phyloP scores from a whole-genome alignment of 805 yeast genomes.

The Yarrowia osloensis region DNA sequence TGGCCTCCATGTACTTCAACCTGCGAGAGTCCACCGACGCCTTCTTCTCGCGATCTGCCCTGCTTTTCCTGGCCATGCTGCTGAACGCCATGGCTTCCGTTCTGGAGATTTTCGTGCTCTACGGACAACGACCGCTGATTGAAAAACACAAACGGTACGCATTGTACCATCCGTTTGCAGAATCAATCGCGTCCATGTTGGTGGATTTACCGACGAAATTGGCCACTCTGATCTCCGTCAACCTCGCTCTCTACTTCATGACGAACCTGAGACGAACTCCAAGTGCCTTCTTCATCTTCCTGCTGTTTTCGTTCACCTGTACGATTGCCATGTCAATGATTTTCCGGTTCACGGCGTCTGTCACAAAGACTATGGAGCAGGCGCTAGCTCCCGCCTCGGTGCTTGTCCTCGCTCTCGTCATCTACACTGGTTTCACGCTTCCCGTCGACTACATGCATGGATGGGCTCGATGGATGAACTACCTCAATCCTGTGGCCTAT shows the following conservation, averaged over 20 bases:
- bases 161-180: conserved; percentile 62
- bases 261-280: conserved; percentile 54
- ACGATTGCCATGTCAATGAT: conserved; percentile 59
- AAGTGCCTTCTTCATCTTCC: conserved; percentile 57
- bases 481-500: conserved; percentile 50
- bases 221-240: conserved; percentile 49
- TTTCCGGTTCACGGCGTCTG: conserved; percentile 48
- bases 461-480: conserved; percentile 56
- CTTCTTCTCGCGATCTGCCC: conserved; percentile 59
- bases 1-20: conserved; percentile 58
- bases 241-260: conserved; percentile 55
- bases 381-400: conserved; percentile 53
- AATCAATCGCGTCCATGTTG: conserved; percentile 62
- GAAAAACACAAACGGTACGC: conserved; percentile 62
- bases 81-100: conserved; percentile 51
- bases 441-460: conserved; percentile 51
- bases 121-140: conserved; percentile 55
- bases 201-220: conserved; percentile 59
- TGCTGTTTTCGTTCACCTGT: conserved; percentile 48
- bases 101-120: conserved; percentile 49
- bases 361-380: conserved; percentile 44
- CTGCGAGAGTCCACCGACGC: conserved; percentile 53
- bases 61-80: conserved; percentile 58
- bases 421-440: conserved; percentile 52
- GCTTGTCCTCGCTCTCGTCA: conserved; percentile 46